Base-by-base conservation (phyloP, 202 grass and related monocot species). In the Panicum hallii region DNA sequence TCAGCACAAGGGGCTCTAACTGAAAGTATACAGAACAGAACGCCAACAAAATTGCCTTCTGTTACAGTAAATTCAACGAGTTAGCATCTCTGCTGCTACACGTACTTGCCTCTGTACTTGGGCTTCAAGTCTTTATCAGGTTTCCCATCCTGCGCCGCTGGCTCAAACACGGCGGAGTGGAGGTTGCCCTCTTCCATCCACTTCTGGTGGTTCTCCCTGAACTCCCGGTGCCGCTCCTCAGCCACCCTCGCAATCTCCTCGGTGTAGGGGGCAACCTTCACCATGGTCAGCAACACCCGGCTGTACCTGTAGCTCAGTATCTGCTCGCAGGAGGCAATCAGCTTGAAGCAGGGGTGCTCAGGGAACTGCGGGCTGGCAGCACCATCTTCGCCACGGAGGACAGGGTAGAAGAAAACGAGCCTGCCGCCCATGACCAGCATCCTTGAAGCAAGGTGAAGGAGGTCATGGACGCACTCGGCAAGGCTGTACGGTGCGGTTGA, bases 91-190 rank as follows among this genome's bases (percentile, higher is more conserved):
- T 32, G 7, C 65, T 73, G 17, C 69, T 92, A 95, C 72, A 99
- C 93, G 43, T 99, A 99, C 69, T 99, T 99, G 76, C 93, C 93
- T 67, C 97, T 91, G 82, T 99, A 96, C 82, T 94, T 99, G 3
- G 96, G 93, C 65, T 99, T 99, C 11, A 84, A 90, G 12, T 96
- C 93, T 20, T 83, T 83, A 62, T 99, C 91, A 64, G 86, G 72
- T n/a, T 82, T 93, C 38, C 53, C 85, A 3, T 81, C 86, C 1
- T 70, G 75, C 0, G 67, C 55, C 26, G 75, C 48, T 20, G 75
- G 84, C 42, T 94, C 86, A 72, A 96, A 99, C 64, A 94, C 93
- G 0, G 90, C 93, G 0, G 91, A 89, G 77, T 91, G 97, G 81
- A 96, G 90, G 53, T 92, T 96, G 30, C 97, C 97, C 61, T 96